Evolutionary conservation across 257 asterid species (phyloP), one percentile per base, ranked within the genome.

Genomic region (Hygrophila difformis): DNA sequence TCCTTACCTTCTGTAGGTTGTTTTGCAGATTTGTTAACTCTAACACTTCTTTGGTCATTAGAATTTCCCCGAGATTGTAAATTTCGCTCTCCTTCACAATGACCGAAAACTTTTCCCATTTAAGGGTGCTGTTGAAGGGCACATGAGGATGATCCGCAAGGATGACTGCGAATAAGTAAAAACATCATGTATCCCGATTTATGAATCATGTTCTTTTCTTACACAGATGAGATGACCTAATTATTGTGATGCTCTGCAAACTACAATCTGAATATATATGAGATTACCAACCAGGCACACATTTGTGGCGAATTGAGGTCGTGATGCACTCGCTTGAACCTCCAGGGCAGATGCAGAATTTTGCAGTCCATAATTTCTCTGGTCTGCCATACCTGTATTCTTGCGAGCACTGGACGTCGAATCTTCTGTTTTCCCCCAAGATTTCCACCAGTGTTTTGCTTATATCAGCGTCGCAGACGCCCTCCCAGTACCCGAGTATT

Each of bases 261-360:
- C 4, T 26, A 8, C 31, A 26, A 26, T n/a, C n/a, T n/a, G n/a
- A n/a, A n/a, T n/a, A n/a, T n/a, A 8, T 26, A 5, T 26, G 31
- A 26, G 8, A 26, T 8, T 26, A 8, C 31, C 4, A 54, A 62
- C 60, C 69, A 16, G 70, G 70, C 23, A 64, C 70, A 17, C 65
- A 64, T 57, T 57, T 53, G 8, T 57, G 35, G 33, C 26, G 61
- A 52, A 64, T 64, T 0, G 57, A 61, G 31, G 24, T 35, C 0
- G 38, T 59, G 26, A 64, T 39, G 37, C 61, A 46, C 26, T 16
- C 35, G 35, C 49, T 57, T 39, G 60, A 57, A 5, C 62, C 57
- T 12, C 19, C 55, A 0, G 70, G 56, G 28, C 65, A 64, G 14
- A 63, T 39, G 44, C 64, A 63, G 48, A 63, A 56, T 24, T 63